Conservation (phyloP, 2,329 filamentous ascomycete species). For the Microdochium nivale region DNA sequence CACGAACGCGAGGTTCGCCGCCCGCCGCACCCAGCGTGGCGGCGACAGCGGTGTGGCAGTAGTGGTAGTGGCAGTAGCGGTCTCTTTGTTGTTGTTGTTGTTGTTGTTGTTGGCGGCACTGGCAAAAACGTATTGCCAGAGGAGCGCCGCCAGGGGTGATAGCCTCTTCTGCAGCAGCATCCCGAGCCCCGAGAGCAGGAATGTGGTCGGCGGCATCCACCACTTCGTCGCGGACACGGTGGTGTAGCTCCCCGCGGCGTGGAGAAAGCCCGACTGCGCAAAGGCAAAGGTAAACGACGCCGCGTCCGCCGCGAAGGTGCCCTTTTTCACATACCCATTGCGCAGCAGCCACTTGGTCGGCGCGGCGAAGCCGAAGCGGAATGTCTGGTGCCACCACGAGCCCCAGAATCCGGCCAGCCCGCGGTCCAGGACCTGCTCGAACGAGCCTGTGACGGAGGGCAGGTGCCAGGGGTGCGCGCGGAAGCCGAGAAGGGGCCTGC, state of each 20-base stretch:
- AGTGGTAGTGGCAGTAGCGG: too few species aligned
- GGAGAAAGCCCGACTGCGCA: conserved; percentile 56
- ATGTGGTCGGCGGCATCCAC: conserved; percentile 59
- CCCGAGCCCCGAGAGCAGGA: conserved; percentile 60
- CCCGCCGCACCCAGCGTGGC: conserved; percentile 37
- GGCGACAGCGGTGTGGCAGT: too few species aligned
- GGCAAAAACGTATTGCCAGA: not conserved
- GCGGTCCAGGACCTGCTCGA: conserved; percentile 48
- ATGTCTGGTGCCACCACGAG: conserved; percentile 84
- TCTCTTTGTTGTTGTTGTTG: not conserved
- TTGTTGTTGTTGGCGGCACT: not conserved
- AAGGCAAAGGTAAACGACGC: conserved; percentile 47
- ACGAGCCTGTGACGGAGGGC: conserved; percentile 46
- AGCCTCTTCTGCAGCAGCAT: conserved; percentile 51
- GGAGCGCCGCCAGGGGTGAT: conserved; percentile 7
- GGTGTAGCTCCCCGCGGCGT: conserved; percentile 62
- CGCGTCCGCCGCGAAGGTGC: conserved; percentile 20
- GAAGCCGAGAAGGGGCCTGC: conserved; percentile 42
- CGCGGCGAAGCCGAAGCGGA: conserved; percentile 63
- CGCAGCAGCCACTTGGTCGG: conserved; percentile 41
- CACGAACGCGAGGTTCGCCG: conserved; percentile 54
- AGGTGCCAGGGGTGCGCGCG: conserved; percentile 42
- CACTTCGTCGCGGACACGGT: conserved; percentile 42
- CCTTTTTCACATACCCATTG: conserved; percentile 26
- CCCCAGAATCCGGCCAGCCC: conserved; percentile 81